Conservation (phyloP, 1,284 basidiomycete species). For the Cryptococcus sp. region DNA sequence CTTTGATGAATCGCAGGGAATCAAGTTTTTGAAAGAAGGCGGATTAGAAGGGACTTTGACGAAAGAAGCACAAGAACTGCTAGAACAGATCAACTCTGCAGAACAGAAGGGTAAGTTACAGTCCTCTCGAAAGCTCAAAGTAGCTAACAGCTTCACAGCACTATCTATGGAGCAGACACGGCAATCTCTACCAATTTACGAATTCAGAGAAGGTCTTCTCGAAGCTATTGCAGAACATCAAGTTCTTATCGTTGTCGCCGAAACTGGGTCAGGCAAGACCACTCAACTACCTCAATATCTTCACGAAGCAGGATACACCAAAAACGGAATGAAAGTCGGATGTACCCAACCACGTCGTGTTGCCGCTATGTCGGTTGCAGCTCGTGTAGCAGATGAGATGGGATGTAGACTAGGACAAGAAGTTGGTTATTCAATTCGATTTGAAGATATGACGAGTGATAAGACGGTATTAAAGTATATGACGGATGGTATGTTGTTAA, state of each 20-base stretch:
- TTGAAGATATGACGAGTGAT: constrained; percentile 98
- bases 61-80: constrained; percentile 78
- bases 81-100: constrained; percentile 85
- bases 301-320: constrained; percentile 93
- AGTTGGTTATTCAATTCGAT: constrained; percentile 97
- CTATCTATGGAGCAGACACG: constrained; percentile 84
- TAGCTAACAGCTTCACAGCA: constrained; percentile 52
- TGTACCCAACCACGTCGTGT: constrained; percentile 99
- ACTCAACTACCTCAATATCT: constrained; percentile 98
- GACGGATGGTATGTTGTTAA: constrained; percentile 96
- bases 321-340: constrained; percentile 81
- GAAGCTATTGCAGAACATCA: constrained; percentile 87
- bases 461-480: constrained; percentile 97
- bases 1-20: constrained; percentile 95
- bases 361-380: constrained; percentile 98
- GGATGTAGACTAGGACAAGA: constrained; percentile 93
- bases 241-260: constrained; percentile 84
- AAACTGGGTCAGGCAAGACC: constrained; percentile 96
- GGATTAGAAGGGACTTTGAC: constrained; percentile 72
- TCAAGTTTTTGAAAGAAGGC: constrained; percentile 87
- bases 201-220: constrained; percentile 78
- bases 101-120: constrained; percentile 82
- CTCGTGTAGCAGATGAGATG: constrained; percentile 98
- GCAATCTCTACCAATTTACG: constrained; percentile 84
- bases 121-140: too few species aligned